Base-by-base conservation (phyloP, 345 rosid species). In the Erucastrum elatum region DNA sequence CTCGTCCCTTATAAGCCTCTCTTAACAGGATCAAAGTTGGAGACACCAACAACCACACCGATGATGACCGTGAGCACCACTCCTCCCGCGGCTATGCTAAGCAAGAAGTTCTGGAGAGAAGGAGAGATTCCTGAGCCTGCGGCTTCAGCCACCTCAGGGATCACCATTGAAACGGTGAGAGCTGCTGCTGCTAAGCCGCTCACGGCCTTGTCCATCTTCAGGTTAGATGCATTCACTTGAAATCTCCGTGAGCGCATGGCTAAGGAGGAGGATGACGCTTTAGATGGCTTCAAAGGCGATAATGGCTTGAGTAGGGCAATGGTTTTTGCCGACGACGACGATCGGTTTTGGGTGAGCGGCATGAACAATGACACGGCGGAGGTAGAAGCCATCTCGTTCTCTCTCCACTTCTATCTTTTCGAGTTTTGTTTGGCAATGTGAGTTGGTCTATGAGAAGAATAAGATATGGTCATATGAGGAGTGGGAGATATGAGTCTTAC, bases 71-170 rank as follows among this genome's bases (percentile, higher is more conserved):
- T 68, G 33, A 87, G 85, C 76, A 93, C 93, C 30, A 84, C 82
- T 2, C 93, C 94, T 11, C 94, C 96, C 1, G 94, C 91, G 0
- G 37, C 86, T 66, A 91, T 88, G 83, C 98, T 93, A 70, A 89
- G 91, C 94, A 91, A 88, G 88, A 93, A 93, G 91, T 91, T 93
- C 82, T 91, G 87, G 81, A 91, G 96, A 35, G 98, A 93, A 16
- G 98, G 96, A 41, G n/a, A n/a, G n/a, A n/a, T n/a, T n/a, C n/a
- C n/a, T n/a, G n/a, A n/a, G n/a, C n/a, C n/a, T n/a, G n/a, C n/a
- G n/a, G n/a, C n/a, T n/a, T n/a, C n/a, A n/a, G n/a, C n/a, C n/a
- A n/a, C n/a, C n/a, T n/a, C n/a, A n/a, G n/a, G n/a, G n/a, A n/a
- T n/a, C n/a, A n/a, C n/a, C n/a, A n/a, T n/a, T n/a, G n/a, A n/a